Conservation (phyloP, 345 rosid species). For the Syzygium aqueum region DNA sequence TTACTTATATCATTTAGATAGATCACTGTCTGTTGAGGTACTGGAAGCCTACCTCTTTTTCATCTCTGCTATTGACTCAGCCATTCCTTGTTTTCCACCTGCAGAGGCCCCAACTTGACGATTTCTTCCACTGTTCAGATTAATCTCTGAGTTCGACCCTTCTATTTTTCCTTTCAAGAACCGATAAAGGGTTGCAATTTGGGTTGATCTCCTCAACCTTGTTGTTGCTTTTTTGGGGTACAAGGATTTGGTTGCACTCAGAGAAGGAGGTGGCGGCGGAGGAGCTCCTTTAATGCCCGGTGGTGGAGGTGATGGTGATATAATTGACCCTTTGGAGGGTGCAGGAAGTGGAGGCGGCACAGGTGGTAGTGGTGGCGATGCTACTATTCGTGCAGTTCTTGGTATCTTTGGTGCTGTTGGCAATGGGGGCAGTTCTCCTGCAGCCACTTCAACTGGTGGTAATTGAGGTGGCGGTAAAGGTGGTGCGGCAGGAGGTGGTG, state of each 20-base stretch:
- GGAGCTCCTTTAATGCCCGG: slow-evolving; percentile 21
- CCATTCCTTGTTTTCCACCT: slow-evolving; percentile 71
- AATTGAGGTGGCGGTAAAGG: background rate
- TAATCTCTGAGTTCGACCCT: slow-evolving; percentile 33
- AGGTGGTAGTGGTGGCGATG: background rate
- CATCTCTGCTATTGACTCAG: slow-evolving; percentile 84
- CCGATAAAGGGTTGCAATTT: slow-evolving; percentile 60
- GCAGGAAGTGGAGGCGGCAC: background rate
- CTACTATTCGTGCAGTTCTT: background rate
- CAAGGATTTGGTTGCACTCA: slow-evolving; percentile 33
- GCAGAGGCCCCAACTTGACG: slow-evolving; percentile 8
- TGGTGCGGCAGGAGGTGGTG: background rate
- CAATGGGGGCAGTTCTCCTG: background rate
- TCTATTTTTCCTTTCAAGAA: slow-evolving; percentile 61
- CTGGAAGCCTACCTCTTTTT: slow-evolving; percentile 47
- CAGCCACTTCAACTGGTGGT: background rate
- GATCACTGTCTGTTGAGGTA: background rate
- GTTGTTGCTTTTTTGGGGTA: slow-evolving; percentile 59
- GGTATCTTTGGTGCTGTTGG: background rate
- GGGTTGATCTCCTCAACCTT: slow-evolving; percentile 75
- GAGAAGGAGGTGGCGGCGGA: slow-evolving; percentile 59
- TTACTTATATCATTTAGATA: background rate
- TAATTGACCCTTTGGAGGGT: background rate
- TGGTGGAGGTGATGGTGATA: slow-evolving; percentile 37
- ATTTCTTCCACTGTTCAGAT: slow-evolving; percentile 22